These are phyloP conservation scores for Wickerhamomyces canadensis DNA, from an alignment of 805 yeast genomes.

Conservation along the genomic window DNA sequence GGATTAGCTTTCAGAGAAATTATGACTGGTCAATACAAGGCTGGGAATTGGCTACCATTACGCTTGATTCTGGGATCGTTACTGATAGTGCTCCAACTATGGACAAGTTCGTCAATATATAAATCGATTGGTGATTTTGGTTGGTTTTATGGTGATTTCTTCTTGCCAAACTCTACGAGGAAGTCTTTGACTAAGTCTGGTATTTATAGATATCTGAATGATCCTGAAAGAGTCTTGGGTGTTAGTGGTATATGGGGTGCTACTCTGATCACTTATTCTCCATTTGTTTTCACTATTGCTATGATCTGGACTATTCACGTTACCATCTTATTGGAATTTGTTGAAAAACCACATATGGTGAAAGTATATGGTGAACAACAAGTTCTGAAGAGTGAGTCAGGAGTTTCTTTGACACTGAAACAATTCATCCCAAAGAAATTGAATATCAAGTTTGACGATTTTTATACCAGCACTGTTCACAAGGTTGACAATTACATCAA, in stretches of 20 bases:
- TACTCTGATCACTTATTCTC: constrained; percentile 53
- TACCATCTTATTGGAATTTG: constrained; percentile 61
- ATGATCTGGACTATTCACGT: constrained; percentile 63
- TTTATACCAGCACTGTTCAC: constrained; percentile 37
- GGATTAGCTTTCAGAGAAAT: constrained; percentile 31
- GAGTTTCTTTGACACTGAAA: constrained; percentile 30
- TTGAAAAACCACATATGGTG: constrained; percentile 75
- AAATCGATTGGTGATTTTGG: constrained; percentile 76
- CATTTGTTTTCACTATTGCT: constrained; percentile 43
- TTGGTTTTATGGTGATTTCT: constrained; percentile 89
- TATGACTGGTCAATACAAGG: constrained; percentile 21
- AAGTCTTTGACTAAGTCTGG: constrained; percentile 67
- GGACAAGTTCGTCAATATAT: constrained; percentile 66
- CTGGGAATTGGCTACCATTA: constrained; percentile 40
- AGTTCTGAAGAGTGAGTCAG: constrained; percentile 49
- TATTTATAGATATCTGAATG: constrained; percentile 73
- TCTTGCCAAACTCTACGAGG: constrained; percentile 48
- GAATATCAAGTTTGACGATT: constrained; percentile 38
- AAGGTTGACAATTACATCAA: constrained; percentile 25
- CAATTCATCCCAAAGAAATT: constrained; percentile 31
- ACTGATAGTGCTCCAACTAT: constrained; percentile 52
- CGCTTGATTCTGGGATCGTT: constrained; percentile 54
- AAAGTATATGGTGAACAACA: constrained; percentile 65
- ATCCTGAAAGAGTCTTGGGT: constrained; percentile 77
- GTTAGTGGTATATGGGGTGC: constrained; percentile 76